Evolutionary conservation across 2,329 filamentous ascomycete genomes (phyloP).

Genomic region (Fusarium globosum): DNA sequence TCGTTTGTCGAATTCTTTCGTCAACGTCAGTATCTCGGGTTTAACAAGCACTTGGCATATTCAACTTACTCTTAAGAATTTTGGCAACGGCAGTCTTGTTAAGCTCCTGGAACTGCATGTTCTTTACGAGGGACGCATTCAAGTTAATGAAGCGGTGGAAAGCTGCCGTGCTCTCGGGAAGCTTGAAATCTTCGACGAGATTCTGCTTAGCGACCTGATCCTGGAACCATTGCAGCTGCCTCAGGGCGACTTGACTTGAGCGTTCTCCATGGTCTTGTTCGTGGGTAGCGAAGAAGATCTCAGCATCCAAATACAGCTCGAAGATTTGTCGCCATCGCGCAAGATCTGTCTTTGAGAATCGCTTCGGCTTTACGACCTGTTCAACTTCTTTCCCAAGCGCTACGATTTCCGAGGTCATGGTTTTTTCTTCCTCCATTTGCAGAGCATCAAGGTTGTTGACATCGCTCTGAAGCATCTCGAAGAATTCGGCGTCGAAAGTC

Average conservation of each 20-base stretch:
- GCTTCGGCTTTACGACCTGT: slow-evolving; percentile 71
- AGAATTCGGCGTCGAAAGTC: slow-evolving; percentile 82
- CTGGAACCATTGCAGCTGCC: slow-evolving; percentile 78
- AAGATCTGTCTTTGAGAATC: slow-evolving; percentile 73
- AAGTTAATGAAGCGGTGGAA: slow-evolving; percentile 76
- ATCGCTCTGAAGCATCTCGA: slow-evolving; percentile 78
- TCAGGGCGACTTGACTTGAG: slow-evolving; percentile 71
- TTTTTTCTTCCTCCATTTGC: slow-evolving; percentile 72
- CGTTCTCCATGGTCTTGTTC: slow-evolving; percentile 77
- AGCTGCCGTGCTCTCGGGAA: slow-evolving; percentile 71
- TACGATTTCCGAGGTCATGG: slow-evolving; percentile 71
- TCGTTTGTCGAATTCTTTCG: slow-evolving; percentile 85
- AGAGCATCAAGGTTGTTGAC: slow-evolving; percentile 75
- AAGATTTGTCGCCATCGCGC: slow-evolving; percentile 84
- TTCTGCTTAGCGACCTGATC: slow-evolving; percentile 70
- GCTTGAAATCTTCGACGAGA: slow-evolving; percentile 71
- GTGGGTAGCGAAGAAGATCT: slow-evolving; percentile 83
- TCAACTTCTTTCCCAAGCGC: slow-evolving; percentile 73
- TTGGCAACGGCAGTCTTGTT: slow-evolving; percentile 82
- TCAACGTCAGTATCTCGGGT: slow-evolving; percentile 46
- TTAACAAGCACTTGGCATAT: neutral
- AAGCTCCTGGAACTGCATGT: slow-evolving; percentile 85
- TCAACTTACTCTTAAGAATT: slow-evolving; percentile 80
- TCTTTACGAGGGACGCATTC: slow-evolving; percentile 81
- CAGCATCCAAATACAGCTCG: slow-evolving; percentile 81